phyloP scores from a whole-genome alignment of 129 eudicot genomes.

The Arctium minus region DNA sequence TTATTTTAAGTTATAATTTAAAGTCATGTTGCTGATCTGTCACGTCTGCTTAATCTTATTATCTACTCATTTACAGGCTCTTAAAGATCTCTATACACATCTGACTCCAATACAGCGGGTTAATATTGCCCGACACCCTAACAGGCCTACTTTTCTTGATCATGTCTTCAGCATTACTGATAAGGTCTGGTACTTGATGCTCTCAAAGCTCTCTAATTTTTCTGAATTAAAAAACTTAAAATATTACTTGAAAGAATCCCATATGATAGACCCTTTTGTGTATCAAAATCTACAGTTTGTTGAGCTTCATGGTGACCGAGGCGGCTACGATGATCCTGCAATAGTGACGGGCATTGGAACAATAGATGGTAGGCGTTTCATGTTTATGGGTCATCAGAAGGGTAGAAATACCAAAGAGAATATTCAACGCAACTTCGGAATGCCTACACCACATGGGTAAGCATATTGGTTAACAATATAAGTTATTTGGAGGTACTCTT shows the following conservation, averaged over 20 bases:
- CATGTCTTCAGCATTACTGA: conserved; percentile 89
- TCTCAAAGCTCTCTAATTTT: not conserved
- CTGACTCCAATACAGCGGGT: conserved; percentile 93
- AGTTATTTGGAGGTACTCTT: not conserved
- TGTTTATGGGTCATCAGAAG: conserved; percentile 94
- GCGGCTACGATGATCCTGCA: conserved; percentile 87
- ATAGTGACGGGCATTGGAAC: conserved; percentile 82
- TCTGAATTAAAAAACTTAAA: not conserved
- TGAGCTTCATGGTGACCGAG: conserved; percentile 93
- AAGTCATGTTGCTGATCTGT: conserved; percentile 1
- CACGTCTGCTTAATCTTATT: not conserved
- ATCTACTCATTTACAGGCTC: conserved; percentile 54
- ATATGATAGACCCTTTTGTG: conserved; percentile 5
- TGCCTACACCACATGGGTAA: conserved; percentile 99
- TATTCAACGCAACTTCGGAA: conserved; percentile 87
- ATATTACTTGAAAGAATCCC: not conserved
- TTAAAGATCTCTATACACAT: conserved; percentile 70
- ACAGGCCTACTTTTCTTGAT: conserved; percentile 96
- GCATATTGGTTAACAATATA: not conserved
- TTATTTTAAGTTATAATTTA: not conserved
- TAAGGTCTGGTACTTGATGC: conserved; percentile 39
- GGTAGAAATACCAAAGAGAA: conserved; percentile 94
- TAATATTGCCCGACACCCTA: conserved; percentile 88
- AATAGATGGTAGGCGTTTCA: conserved; percentile 71
- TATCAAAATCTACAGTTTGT: conserved; percentile 52